Base-by-base conservation (phyloP, 2,329 filamentous ascomycete genomes). In the Penicillium glabrum region DNA sequence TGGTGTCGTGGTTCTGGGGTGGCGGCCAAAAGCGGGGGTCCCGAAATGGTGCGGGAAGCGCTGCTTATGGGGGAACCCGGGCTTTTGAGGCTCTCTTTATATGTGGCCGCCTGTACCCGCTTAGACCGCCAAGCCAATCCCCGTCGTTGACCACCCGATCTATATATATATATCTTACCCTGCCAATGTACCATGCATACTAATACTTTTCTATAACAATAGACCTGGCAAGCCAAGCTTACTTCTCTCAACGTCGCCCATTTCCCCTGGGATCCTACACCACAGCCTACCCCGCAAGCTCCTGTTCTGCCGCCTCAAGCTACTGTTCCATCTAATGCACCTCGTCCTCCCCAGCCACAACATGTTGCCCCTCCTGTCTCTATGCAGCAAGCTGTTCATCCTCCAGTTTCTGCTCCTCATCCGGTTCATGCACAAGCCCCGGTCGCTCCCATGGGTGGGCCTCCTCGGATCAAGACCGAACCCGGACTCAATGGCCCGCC, bases 141-240 rank as follows among this genome's bases (percentile, higher is more conserved):
- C 46, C 45, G 35, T 44, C 24, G 37, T 39, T 14, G 26, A 54
- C 37, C 37, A 27, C 45, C 51, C 39, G 19, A 27, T 48, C 37
- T 35, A 45, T 45, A 44, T 43, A 44, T 43, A 44, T 35, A 37
- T 43, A 23, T 16, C 35, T 31, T 24, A 9, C 29, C 24, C 33
- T 23, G 37, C 24, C 27, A 26, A 53, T 19, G 13, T n/a, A 9
- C 29, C 27, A 21, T 53, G n/a, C 23, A 46, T 46, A 21, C 31
- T 53, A 24, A 57, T 51, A 49, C 53, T 29, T 49, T 41, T 54
- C 56, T 43, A 23, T 35, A 21, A 54, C 43, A 46, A 60, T 72
- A 98, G 93, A 90, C 88, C 78, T 99, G 95, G 95, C 93, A 98
- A 81, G 83, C 88, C 68, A 97, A 96, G 77, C 83, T 99, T 35